Percentiles rank a stretch among this genome's conserved stretches.
These are phyloP conservation scores for Colletotrichum tropicale DNA, from an alignment of 2,329 filamentous ascomycete genomes.

Conservation along the genomic window DNA sequence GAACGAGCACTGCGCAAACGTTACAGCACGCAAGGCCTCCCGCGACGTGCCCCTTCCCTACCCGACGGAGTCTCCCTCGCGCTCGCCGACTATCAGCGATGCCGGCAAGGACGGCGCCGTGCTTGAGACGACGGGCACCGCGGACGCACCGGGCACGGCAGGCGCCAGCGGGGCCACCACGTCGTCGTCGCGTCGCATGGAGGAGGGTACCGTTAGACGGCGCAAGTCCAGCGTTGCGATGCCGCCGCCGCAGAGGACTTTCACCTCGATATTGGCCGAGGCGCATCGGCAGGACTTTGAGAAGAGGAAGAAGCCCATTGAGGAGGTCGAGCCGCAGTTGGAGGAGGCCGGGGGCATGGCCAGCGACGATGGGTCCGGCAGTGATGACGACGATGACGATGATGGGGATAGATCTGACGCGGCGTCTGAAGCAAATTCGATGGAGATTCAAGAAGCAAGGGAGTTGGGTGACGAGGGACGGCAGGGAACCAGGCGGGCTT, in stretches of 20 bases:
- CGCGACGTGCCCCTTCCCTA: conserved; percentile 90
- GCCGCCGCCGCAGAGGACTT: conserved; percentile 33
- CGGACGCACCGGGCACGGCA: not conserved
- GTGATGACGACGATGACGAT: conserved; percentile 34
- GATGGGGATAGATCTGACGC: conserved; percentile 31
- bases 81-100: not conserved
- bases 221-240: conserved; percentile 24
- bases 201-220: conserved; percentile 27
- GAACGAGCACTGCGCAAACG: conserved; percentile 96
- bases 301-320: conserved; percentile 62
- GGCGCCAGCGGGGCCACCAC: not conserved
- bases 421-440: conserved; percentile 20
- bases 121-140: not conserved
- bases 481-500: conserved; percentile 11
- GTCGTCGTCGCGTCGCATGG: conserved; percentile 19
- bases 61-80: conserved; percentile 55
- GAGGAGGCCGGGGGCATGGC: conserved; percentile 27
- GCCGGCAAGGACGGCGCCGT: not conserved
- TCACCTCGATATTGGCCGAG: conserved; percentile 73
- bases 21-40: conserved; percentile 86
- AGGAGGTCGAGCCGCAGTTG: conserved; percentile 16
- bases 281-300: conserved; percentile 94
- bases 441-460: conserved; percentile 32
- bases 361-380: conserved; percentile 27
- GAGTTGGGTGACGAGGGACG: not conserved